Conservation (phyloP, 2,329 filamentous ascomycete species). For the Xylaria sp. region DNA sequence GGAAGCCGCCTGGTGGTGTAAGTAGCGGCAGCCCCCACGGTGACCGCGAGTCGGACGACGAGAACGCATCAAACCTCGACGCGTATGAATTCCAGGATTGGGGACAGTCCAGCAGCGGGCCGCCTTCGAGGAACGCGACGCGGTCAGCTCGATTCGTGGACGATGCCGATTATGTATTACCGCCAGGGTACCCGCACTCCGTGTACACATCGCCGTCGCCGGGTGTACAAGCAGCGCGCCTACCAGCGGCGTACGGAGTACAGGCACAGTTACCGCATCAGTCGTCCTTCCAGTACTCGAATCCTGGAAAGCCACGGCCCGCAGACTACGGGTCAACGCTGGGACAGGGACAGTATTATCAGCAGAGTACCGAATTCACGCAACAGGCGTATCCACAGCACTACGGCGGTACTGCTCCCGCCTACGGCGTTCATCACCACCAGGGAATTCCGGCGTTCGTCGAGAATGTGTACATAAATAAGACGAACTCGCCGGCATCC, state of each 20-base stretch:
- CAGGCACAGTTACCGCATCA: conserved; percentile 38
- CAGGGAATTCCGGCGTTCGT: conserved; percentile 24
- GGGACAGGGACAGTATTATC: conserved; percentile 50
- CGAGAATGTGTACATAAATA: conserved; percentile 43
- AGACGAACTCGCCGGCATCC: conserved; percentile 40
- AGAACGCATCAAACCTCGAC: conserved; percentile 58
- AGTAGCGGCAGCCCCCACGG: conserved; percentile 28
- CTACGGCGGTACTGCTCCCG: conserved; percentile 19
- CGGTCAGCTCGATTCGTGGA: conserved; percentile 49
- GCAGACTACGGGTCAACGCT: conserved; percentile 51
- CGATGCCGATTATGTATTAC: conserved; percentile 46
- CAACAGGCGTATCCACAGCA: conserved; percentile 36
- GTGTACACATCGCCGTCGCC: conserved; percentile 34
- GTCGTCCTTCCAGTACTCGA: conserved; percentile 50
- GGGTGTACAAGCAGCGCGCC: conserved; percentile 25
- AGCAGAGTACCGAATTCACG: conserved; percentile 46
- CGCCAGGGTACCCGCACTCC: conserved; percentile 35
- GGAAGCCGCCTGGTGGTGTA: conserved; percentile 42
- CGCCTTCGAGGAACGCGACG: conserved; percentile 47
- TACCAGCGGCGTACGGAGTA: conserved; percentile 33
- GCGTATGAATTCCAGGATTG: conserved; percentile 50
- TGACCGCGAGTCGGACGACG: conserved; percentile 50
- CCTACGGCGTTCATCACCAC: conserved; percentile 26
- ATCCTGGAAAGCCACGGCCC: conserved; percentile 52
- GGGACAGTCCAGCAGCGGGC: conserved; percentile 37